Evolutionary conservation across 352 stramenopile genomes (phyloP), one percentile per base, ranked within the genome.

Genomic region (Pythium pyrilobum): DNA sequence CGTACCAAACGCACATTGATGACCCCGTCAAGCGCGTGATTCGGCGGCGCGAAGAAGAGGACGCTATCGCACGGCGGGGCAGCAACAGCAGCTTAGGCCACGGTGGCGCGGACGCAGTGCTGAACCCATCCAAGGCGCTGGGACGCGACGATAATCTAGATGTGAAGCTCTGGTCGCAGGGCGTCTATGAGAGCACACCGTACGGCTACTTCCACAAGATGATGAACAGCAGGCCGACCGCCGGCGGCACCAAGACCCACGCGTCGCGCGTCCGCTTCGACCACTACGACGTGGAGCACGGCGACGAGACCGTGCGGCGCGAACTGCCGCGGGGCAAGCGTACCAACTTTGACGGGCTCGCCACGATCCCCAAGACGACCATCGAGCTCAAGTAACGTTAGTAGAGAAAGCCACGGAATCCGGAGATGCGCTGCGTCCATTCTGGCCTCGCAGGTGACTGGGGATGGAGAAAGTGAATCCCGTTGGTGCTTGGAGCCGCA

Each of bases 141-240:
- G 77, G 72, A 9, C 73, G 81, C 9, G 54, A 61, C 31, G 81
- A 91, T 51, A 92, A 89, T 47, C 44, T 89, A 33, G 77, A 92
- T 46, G 75, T 85, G 27, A 87, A 86, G 45, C 71, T 88, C 20
- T 92, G 75, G 72, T 77, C 81, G 20, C 81, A 76, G 43, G 81
- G 81, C 18, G 74, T 77, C 20, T 87, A 78, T 33, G 81, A 92
- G 61, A 87, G 74, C 70, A 92, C 81, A 12, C 78, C 78, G 37
- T 89, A 91, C 52, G 81, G 81, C 8, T 92, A 89, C 52, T 91
- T 91, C 70, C 72, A 91, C 73, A 90, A 88, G 56, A 83, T 88
- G 70, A 88, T 88, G 76, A 77, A 57, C 52, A 79, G 59, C 45
- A 74, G 65, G 0, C 56, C 67, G 15, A 79, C 56, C 50, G 51